Evolutionary conservation across 2,329 filamentous ascomycete genomes (phyloP), one percentile per base, ranked within the genome.

Genomic region (Sphaerulina musiva): DNA sequence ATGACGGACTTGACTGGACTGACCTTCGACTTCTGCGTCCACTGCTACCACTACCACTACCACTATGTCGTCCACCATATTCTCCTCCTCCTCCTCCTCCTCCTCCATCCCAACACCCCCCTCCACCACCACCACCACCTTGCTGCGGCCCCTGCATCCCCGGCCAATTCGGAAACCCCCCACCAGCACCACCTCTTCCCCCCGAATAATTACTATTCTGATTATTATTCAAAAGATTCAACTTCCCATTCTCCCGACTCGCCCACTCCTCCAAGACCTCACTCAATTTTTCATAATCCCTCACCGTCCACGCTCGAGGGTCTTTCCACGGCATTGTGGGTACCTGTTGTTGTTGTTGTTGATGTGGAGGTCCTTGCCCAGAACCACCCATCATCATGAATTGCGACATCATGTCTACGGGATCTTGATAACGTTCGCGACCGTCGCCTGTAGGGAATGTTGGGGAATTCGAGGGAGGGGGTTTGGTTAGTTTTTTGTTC

Each of bases 211-310:
- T 29, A 7, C 6, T 29, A 38, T 36, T 48, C 2, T 20, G 2
- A 20, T 4, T 20, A 20, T 20, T 20, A 20, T 20, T 20, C 20
- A 6, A 6, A 17, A 17, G 14, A 7, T 29, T 29, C 31, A 36
- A 46, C 41, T 53, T 48, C 5, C 61, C 61, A 47, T 51, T 55
- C 55, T 57, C 53, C 41, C 60, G 41, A 32, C 32, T 51, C n/a
- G 53, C 44, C 44, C 55, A 61, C 53, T 66, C 62, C 9, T 52
- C 53, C 49, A 66, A 32, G 8, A 67, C 55, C 23, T 64, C 56
- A 2, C 58, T 59, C 42, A 67, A 48, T 34, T 62, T 53, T 46
- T 67, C 62, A 51, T 55, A 65, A 48, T 67, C 65, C 32, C 56
- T 57, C n/a, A 55, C 47, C 12, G 58, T 58, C 64, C 64, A 67